Base-by-base conservation (phyloP, 768 basidiomycete species). In the Suillus placidus region DNA sequence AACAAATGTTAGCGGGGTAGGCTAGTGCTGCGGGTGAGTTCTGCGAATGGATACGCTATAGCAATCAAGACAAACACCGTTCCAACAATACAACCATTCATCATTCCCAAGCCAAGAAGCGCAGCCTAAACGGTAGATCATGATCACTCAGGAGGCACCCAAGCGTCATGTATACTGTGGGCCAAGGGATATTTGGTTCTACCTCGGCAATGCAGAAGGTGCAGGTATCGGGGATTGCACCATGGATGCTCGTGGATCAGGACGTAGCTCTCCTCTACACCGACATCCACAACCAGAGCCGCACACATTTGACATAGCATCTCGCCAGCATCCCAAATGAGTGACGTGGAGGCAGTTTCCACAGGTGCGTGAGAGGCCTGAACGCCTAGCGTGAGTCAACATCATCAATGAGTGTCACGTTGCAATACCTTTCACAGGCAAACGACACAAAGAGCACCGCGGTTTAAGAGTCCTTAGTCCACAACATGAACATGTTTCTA, bases 231-330 rank as follows among this genome's bases (percentile, higher is more conserved):
- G 18, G 9, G 40, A 60, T 42, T 30, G 58, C 20, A 32, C n/a
- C 35, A 56, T 23, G 13, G 35, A 13, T 23, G 13, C 16, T 40
- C 30, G 38, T 42, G 26, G 18, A 42, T 60, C 26, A 40, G 38
- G 38, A 40, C 40, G 30, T 18, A 43, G 30, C 10, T 42, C 58
- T 26, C 76, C 80, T 64, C 68, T 70, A 58, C 89, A 91, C 47
- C 78, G 77, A 72, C 90, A 92, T 4, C 90, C 88, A 69, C 90
- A 92, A 2, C 90, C 90, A 6, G 88, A 83, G 6, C 87, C 84
- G 64, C 90, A 92, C 4, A 85, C 78, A 64, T 83, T 80, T 23
- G 84, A 79, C 6, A 71, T 77, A 49, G 69, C 66, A 47, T 67
- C 67, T 61, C 79, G 80, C 87, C 88, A 88, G 70, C 90, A 92